These are phyloP conservation scores for Paralagenidium karlingii DNA, from an alignment of 352 stramenopile genomes.

Conservation along the genomic window DNA sequence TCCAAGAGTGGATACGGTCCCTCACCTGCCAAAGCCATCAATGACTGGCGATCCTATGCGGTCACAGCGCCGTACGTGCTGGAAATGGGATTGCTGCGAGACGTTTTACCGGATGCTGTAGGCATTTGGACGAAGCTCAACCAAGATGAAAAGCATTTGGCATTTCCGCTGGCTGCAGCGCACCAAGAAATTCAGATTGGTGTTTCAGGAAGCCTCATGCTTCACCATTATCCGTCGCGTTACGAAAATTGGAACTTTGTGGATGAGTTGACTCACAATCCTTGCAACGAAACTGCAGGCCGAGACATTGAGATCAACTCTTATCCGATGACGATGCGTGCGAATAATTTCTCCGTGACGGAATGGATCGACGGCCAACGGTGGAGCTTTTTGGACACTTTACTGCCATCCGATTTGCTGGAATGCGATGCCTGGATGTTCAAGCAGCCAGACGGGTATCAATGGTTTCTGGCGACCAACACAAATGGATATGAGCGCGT, in stretches of 20 bases:
- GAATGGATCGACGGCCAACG: constrained; percentile 64
- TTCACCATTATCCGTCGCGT: constrained; percentile 68
- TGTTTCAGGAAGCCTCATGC: constrained; percentile 53
- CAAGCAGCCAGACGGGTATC: constrained; percentile 23
- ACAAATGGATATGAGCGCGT: constrained; percentile 69
- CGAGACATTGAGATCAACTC: constrained; percentile 28
- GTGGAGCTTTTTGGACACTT: constrained; percentile 55
- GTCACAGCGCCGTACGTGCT: constrained; percentile 60
- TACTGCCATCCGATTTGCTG: constrained; percentile 50
- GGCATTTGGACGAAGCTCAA: constrained; percentile 36
- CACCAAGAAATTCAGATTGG: constrained; percentile 38
- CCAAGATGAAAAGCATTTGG: constrained; percentile 39
- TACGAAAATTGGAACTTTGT: constrained; percentile 84
- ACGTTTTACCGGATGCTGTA: constrained; percentile 32
- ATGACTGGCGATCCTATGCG: constrained; percentile 62
- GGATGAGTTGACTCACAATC: constrained; percentile 69
- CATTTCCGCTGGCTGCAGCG: constrained; percentile 50
- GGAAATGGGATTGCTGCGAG: constrained; percentile 30
- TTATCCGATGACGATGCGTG: constrained; percentile 63
- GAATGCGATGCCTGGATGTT: constrained; percentile 66
- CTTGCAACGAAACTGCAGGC: constrained; percentile 26
- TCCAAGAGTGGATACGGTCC: neutral
- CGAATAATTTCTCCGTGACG: constrained; percentile 57
- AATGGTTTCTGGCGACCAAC: constrained; percentile 62
- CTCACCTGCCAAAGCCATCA: constrained; percentile 22